Base-by-base conservation (phyloP, 2,329 filamentous ascomycete genomes). In the Aspergillus bombycis region DNA sequence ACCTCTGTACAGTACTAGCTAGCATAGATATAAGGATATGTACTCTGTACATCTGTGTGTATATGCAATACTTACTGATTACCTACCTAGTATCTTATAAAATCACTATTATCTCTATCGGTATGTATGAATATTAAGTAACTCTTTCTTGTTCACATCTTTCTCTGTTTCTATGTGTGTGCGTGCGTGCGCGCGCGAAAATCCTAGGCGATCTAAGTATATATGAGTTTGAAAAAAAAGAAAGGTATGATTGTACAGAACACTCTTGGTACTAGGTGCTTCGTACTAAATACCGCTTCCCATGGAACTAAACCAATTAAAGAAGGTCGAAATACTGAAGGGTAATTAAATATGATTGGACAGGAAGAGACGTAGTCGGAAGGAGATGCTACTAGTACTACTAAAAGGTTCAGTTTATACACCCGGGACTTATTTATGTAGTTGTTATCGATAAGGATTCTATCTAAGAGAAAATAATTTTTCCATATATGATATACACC, bases 311-410 rank as follows among this genome's bases (percentile, higher is more conserved):
- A n/a, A 34, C 48, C 48, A 34, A 21, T 52, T n/a, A 32, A 32
- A 34, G 28, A 32, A 32, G 28, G 26, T 32, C 16, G 28, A 52
- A 52, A 52, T 26, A n/a, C 2, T 6, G 12, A n/a, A 30, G 7
- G 14, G 34, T n/a, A 52, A n/a, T n/a, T 21, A 30, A 12, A 21
- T 6, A 32, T 30, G 48, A 32, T 52, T 52, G 36, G 53, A 21
- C 36, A 41, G 48, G 58, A 61, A 48, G 54, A 58, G 54, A 61
- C 54, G 62, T 54, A 60, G 28, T 38, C 19, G 57, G 50, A 60
- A 34, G 19, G 11, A 8, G 45, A 12, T 23, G 7, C 9, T 46
- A 4, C 26, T 28, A 28, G 5, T 23, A 4, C 9, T 46, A 4
- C 26, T 28, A 28, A 28, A 45, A 46, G 21, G 43, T 46, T 46